These are phyloP conservation scores for Cyathus striatus DNA, from an alignment of 768 basidiomycete species.

Conservation along the genomic window DNA sequence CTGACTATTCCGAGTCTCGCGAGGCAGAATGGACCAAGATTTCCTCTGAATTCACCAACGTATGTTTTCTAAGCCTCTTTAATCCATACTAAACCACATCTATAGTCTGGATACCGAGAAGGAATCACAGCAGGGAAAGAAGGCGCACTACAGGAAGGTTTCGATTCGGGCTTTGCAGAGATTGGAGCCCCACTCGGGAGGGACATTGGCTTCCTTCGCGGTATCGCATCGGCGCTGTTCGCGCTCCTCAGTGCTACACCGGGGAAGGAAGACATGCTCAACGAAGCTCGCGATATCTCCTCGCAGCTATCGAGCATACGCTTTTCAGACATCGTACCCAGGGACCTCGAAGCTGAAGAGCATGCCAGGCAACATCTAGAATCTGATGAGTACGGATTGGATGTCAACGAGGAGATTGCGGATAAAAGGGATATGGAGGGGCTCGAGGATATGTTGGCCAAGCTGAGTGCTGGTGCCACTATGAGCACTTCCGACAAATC, in stretches of 20 bases:
- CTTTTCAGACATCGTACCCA: conserved; percentile 69
- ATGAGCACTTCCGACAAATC: conserved; percentile 6
- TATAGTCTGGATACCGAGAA: conserved; percentile 90
- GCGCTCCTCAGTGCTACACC: conserved; percentile 41
- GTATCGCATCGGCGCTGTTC: conserved; percentile 59
- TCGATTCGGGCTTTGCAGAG: conserved; percentile 77
- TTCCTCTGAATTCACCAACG: conserved; percentile 67
- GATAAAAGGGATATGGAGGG: conserved; percentile 47
- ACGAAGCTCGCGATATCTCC: conserved; percentile 52
- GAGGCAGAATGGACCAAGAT: conserved; percentile 68
- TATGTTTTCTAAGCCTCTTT: conserved; percentile 25
- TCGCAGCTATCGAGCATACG: conserved; percentile 52
- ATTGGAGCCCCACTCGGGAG: conserved; percentile 73
- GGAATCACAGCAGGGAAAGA: conserved; percentile 94
- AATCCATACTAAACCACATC: background rate
- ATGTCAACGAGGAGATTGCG: conserved; percentile 35
- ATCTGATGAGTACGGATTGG: conserved; percentile 27
- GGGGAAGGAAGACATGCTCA: conserved; percentile 8
- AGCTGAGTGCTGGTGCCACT: conserved; percentile 26
- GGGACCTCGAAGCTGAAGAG: conserved; percentile 71
- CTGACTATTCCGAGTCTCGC: conserved; percentile 21
- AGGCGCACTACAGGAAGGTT: conserved; percentile 80
- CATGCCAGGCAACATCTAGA: conserved; percentile 69
- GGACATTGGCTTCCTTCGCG: conserved; percentile 74
- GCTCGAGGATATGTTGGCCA: conserved; percentile 51